Evolutionary conservation across 2,329 filamentous ascomycete genomes (phyloP).

Genomic region (Talaromyces sp.): DNA sequence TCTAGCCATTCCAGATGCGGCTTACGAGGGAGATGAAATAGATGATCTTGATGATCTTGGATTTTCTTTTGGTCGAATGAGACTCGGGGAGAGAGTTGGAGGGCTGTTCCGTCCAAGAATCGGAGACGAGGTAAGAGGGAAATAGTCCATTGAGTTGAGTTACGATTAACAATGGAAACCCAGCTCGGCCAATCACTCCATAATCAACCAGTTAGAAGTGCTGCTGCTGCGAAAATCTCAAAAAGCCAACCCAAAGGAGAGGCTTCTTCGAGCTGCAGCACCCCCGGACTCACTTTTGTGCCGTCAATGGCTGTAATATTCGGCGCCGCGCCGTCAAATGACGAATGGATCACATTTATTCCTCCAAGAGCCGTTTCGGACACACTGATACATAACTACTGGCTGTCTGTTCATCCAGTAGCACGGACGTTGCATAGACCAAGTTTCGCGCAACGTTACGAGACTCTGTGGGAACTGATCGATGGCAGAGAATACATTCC

Average conservation of each 20-base stretch:
- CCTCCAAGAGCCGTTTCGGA: slow-evolving; percentile 56
- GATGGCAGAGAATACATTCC: slow-evolving; percentile 56
- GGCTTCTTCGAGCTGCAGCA: neutral
- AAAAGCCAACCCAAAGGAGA: neutral
- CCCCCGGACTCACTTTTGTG: neutral
- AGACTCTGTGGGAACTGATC: slow-evolving; percentile 60
- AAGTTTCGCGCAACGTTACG: slow-evolving; percentile 61
- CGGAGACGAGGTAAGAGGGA: neutral
- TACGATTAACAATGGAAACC: slow-evolving; percentile 34
- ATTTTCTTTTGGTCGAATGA: neutral
- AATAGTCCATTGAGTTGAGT: slow-evolving; percentile 60
- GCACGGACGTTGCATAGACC: slow-evolving; percentile 62
- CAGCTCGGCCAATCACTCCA: neutral
- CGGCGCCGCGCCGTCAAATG: neutral
- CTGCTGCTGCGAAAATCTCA: neutral
- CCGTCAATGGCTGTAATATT: neutral
- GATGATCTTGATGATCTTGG: slow-evolving; percentile 5
- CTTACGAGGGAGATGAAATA: slow-evolving; percentile 15
- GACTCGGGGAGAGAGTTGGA: neutral
- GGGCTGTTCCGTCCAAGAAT: slow-evolving; percentile 2
- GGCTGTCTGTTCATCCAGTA: slow-evolving; percentile 61
- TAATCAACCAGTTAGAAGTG: neutral
- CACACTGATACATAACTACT: slow-evolving; percentile 62
- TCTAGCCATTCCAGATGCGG: slow-evolving; percentile 11
- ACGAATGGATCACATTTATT: slow-evolving; percentile 47